Conservation (phyloP, 192 early-diverging fungal genomes). For the Linnemannia elongata region DNA sequence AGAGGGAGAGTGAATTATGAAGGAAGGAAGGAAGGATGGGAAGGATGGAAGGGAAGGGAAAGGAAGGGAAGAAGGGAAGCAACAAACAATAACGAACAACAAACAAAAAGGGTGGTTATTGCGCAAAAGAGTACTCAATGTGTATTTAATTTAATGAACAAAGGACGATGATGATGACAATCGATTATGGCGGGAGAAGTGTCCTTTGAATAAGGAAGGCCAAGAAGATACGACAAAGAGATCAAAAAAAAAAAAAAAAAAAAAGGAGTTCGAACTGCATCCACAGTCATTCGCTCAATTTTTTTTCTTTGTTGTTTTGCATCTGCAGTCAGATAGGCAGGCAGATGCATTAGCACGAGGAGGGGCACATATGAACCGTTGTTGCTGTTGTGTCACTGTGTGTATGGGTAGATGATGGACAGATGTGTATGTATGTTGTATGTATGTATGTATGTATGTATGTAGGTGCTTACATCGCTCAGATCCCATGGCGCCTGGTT, state of each 20-base stretch:
- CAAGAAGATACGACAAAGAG: background rate
- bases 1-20: background rate
- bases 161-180: background rate
- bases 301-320: background rate
- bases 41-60: background rate
- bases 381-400: too few relatives aligned
- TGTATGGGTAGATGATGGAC: too few relatives aligned
- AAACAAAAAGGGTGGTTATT: background rate
- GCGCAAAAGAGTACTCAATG: slow-evolving; percentile 6
- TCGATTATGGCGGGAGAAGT: background rate
- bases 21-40: background rate
- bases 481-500: background rate
- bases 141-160: background rate
- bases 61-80: background rate
- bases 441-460: background rate
- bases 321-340: background rate
- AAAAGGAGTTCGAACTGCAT: background rate
- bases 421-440: too few relatives aligned
- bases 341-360: background rate
- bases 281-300: background rate
- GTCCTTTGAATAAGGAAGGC: background rate
- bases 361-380: too few relatives aligned
- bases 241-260: too few relatives aligned
- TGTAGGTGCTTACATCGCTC: background rate
- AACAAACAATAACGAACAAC: background rate